Percentiles rank a stretch among this genome's conserved stretches.
These are phyloP conservation scores for Pleurotus ostreatus DNA, from an alignment of 768 basidiomycete species.

Conservation along the genomic window DNA sequence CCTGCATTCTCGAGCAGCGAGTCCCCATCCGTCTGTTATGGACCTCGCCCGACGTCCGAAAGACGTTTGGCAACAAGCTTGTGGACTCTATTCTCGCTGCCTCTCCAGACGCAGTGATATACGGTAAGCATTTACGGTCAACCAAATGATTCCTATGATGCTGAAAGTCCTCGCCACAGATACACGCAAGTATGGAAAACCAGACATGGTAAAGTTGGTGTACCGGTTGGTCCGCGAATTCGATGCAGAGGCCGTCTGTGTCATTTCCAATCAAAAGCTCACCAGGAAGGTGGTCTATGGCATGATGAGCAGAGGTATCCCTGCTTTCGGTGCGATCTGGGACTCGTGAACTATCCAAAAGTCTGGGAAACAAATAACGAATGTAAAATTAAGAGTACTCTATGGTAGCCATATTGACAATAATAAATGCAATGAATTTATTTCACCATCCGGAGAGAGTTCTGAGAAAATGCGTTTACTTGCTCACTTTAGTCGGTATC, in stretches of 20 bases:
- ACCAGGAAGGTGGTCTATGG: conserved; percentile 57
- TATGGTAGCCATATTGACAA: no score
- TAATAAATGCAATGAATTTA: no score
- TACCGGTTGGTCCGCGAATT: conserved; percentile 43
- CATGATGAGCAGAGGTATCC: conserved; percentile 55
- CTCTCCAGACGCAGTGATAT: conserved; percentile 52
- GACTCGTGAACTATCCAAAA: conserved; percentile 37
- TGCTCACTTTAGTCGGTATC: no score
- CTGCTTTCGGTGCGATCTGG: conserved; percentile 62
- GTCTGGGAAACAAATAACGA: not conserved
- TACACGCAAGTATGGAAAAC: conserved; percentile 41
- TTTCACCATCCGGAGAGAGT: no score
- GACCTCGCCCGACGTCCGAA: conserved; percentile 57
- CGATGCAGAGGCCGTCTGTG: conserved; percentile 49
- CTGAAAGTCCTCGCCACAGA: conserved; percentile 20
- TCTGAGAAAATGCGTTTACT: no score
- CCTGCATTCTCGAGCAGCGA: conserved; percentile 45
- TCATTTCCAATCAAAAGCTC: conserved; percentile 56
- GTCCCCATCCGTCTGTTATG: conserved; percentile 56
- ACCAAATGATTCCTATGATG: not conserved
- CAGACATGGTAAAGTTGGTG: conserved; percentile 45
- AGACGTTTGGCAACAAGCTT: conserved; percentile 59
- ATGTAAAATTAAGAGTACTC: no score
- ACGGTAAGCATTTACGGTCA: conserved; percentile 33
- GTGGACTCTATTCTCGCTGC: conserved; percentile 53